A percentile compares a stretch with the other conserved stretches of the same genome.
Conservation (phyloP, 495 filamentous ascomycete genomes). For the Glonium stellatum region DNA sequence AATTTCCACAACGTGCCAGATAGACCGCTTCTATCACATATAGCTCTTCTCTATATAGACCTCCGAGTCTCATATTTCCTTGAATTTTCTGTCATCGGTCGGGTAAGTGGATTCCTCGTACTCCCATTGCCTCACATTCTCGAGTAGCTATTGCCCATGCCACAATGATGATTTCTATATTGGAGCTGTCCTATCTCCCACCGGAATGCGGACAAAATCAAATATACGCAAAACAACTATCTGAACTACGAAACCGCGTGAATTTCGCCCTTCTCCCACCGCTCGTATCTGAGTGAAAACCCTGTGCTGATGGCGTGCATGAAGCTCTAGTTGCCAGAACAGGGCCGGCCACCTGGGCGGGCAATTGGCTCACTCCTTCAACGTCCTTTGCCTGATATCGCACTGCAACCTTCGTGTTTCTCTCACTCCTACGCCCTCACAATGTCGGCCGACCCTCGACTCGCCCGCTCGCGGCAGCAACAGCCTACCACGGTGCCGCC, state of each 20-base stretch:
- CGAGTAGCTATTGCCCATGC: background rate
- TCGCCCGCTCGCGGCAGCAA: conserved; percentile 37
- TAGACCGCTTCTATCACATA: background rate
- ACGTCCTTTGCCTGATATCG: background rate
- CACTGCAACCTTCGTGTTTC: background rate
- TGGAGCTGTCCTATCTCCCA: conserved; percentile 92
- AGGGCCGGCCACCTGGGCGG: no score
- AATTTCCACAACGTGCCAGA: no score
- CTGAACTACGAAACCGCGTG: background rate
- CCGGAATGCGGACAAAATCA: conserved; percentile 44
- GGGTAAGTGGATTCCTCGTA: background rate
- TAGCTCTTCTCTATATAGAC: background rate
- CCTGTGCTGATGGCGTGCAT: conserved; percentile 11
- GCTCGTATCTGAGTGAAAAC: background rate
- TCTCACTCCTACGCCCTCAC: conserved; percentile 15
- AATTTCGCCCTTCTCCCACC: conserved; percentile 11
- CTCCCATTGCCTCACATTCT: background rate
- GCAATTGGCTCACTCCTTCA: background rate
- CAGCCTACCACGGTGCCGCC: conserved; percentile 34
- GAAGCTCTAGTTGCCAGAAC: no score
- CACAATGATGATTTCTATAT: conserved; percentile 65
- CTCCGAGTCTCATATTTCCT: background rate
- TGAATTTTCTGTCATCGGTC: background rate
- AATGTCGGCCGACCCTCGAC: conserved; percentile 54
- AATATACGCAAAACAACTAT: conserved; percentile 40